Conservation (phyloP, 768 basidiomycete species). For the Psilocybe tampanensis region DNA sequence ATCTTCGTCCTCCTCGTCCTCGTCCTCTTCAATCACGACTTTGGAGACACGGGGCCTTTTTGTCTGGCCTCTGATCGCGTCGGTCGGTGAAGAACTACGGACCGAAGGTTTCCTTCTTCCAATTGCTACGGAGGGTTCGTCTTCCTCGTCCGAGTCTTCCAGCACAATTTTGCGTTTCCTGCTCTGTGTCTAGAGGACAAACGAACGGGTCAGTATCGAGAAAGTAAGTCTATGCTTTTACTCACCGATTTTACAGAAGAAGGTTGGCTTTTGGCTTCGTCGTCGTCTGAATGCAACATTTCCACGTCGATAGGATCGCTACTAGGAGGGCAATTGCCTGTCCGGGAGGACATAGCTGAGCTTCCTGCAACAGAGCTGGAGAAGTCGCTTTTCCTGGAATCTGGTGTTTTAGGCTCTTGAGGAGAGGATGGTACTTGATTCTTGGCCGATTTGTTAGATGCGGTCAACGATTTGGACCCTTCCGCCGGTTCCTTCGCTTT, state of each 20-base stretch:
- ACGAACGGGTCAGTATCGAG: neutral
- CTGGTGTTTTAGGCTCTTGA: slow-evolving; percentile 41
- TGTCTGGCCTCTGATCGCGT: slow-evolving; percentile 38
- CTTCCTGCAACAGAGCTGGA: slow-evolving; percentile 24
- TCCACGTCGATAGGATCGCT: slow-evolving; percentile 81
- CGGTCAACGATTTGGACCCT: slow-evolving; percentile 2
- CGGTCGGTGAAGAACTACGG: slow-evolving; percentile 41
- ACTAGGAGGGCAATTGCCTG: slow-evolving; percentile 70
- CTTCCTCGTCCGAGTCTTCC: slow-evolving; percentile 75
- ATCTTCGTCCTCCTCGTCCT: slow-evolving; percentile 58
- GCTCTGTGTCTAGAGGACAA: slow-evolving; percentile 25
- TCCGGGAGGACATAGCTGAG: slow-evolving; percentile 47
- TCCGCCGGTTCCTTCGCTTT: slow-evolving; percentile 12
- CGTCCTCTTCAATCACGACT: slow-evolving; percentile 51
- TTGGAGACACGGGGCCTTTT: slow-evolving; percentile 68
- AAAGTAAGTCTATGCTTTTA: neutral
- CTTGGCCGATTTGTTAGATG: slow-evolving; percentile 33
- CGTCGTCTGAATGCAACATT: slow-evolving; percentile 59
- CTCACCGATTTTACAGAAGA: slow-evolving; percentile 35
- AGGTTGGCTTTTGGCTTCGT: slow-evolving; percentile 28
- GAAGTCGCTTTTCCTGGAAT: slow-evolving; percentile 27
- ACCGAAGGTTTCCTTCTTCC: slow-evolving; percentile 26
- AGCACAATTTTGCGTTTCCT: slow-evolving; percentile 71
- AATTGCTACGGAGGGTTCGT: slow-evolving; percentile 21
- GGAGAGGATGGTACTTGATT: slow-evolving; percentile 29